Evolutionary conservation across 345 rosid species (phyloP), one percentile per base, ranked within the genome.

Genomic region (Fremontodendron californicum): DNA sequence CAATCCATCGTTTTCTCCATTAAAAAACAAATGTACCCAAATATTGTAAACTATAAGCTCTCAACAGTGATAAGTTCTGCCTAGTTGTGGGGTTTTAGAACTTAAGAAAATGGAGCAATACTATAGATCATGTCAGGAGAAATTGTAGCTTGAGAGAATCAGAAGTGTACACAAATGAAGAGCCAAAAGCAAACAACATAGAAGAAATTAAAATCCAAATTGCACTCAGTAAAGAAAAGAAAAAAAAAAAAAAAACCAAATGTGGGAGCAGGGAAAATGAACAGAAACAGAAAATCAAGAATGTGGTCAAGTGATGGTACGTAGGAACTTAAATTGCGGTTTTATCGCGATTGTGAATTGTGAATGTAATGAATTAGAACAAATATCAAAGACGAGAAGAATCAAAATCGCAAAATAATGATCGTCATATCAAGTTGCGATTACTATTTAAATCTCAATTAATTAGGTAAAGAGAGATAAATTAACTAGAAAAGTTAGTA

Each of bases 1-100:
- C 71, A 46, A 46, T 77, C 87, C 85, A 75, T 73, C 4, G 39
- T 40, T 62, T 52, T 60, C 39, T 31, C 58, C 75, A 71, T 71
- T 48, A 1, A 13, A 49, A 49, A 49, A 29, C 16, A 57, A 57
- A 25, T 33, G 21, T 15, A 16, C 11, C 67, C 40, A 62, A 61
- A 29, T 61, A 10, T 58, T 2, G 0, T 2, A 25, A 27, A 12
- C 64, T 27, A 60, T 4, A 60, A 9, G 35, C 37, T 6, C 39
- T 16, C 39, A 16, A 33, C 9, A 3, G 35, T 33, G 9, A 37
- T 16, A 33, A 15, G 37, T 31, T 62, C 31, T 62, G 40, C 42
- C 42, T 1, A 15, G 67, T 33, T 9, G 3, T 58, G 4, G 40
- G 67, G 19, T 16, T 33, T 5, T 10, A 6, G 15, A 25, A 12